phyloP scores from a whole-genome alignment of 2,329 filamentous ascomycete genomes.

The Diaporthe ilicicola region DNA sequence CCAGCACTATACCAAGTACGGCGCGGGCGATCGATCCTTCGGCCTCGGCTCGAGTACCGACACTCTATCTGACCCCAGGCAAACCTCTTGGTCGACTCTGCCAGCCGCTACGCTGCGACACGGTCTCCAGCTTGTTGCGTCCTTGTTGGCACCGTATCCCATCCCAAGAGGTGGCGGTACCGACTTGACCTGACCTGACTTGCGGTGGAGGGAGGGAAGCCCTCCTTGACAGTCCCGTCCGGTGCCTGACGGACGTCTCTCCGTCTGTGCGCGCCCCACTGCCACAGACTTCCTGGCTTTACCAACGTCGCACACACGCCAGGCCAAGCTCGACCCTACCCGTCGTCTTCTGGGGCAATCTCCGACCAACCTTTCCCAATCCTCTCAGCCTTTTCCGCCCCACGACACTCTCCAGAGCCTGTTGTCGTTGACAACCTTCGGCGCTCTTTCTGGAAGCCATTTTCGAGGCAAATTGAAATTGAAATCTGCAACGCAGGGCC shows the following conservation, averaged over 20 bases:
- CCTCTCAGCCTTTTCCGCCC: constrained; percentile 18
- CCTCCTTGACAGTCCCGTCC: not conserved
- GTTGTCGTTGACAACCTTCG: constrained; percentile 27
- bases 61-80: not conserved
- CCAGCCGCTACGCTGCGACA: not conserved
- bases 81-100: not conserved
- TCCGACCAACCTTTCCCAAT: constrained; percentile 13
- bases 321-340: constrained; percentile 8
- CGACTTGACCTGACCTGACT: not conserved
- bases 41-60: not conserved
- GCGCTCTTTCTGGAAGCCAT: constrained; percentile 33
- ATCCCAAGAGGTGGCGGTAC: not conserved
- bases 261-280: constrained; percentile 15
- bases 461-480: constrained; percentile 8
- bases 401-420: not conserved
- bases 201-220: not conserved
- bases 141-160: not conserved
- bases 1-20: not conserved
- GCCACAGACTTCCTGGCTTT: constrained; percentile 5
- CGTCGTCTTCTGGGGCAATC: constrained; percentile 16
- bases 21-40: not conserved
- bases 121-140: not conserved
- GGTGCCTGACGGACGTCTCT: not conserved
- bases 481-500: constrained; percentile 24
- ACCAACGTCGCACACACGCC: constrained; percentile 14